Evolutionary conservation across 768 basidiomycete genomes (phyloP), one percentile per base, ranked within the genome.

Genomic region (Russula earlei): DNA sequence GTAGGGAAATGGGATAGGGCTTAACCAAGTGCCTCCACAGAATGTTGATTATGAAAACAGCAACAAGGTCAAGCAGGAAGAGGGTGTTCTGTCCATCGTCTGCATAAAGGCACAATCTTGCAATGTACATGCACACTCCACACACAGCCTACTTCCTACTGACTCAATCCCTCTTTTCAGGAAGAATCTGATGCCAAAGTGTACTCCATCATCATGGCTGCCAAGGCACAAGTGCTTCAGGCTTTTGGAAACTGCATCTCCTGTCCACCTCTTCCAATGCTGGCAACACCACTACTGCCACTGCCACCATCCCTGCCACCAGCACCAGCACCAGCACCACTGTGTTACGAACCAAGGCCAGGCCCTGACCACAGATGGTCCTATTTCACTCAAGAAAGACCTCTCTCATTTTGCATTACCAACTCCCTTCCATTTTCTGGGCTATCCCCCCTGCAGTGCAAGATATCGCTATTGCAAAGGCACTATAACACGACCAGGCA

Each of bases 21-120:
- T 25, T 34, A n/a, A 8, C 49, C 48, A 12, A 24, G 54, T 5
- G 20, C n/a, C 33, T 1, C 52, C 12, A 34, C 61, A 86, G 84
- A 90, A 91, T 59, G 87, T 90, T 49, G 87, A 90, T 68, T 72
- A 87, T 53, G 89, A 91, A 69, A 91, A 91, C 65, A 85, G 83
- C 70, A 91, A 91, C 71, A 84, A 85, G 67, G 83, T 90, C 64
- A 91, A 90, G 70, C 84, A 87, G 63, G 85, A 91, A 67, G 82
- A 91, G 68, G 89, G 88, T 62, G 75, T 83, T 15, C 76, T 91
- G 47, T 72, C 83, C 10, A 88, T 91, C 11, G 83, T 87, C 17
- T 80, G 78, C 42, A 87, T 91, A 72, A 86, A 83, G 64, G 86
- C 85, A 1, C 76, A 86, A 67, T 59, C 80, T 5, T 78, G 75